A percentile compares a stretch with the other conserved stretches of the same genome.
These are phyloP conservation scores for Ophiosphaerella narmari DNA, from an alignment of 2,329 filamentous ascomycete species.

Conservation along the genomic window DNA sequence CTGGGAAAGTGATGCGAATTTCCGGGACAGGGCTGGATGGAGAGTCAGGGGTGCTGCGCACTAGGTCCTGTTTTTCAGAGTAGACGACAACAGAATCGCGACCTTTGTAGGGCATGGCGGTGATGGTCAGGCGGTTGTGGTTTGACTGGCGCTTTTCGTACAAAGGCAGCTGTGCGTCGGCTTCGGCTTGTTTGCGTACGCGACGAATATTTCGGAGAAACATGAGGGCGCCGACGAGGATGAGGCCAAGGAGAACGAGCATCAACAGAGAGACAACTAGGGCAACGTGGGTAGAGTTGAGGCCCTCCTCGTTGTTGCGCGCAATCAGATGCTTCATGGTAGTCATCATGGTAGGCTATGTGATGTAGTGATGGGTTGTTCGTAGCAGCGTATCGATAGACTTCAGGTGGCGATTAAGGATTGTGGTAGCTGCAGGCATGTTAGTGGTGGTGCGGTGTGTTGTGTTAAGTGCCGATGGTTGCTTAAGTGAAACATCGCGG, in stretches of 20 bases:
- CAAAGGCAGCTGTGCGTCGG: constrained; percentile 62
- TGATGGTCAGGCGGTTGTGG: constrained; percentile 64
- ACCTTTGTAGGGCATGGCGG: constrained; percentile 48
- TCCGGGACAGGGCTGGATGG: constrained; percentile 83
- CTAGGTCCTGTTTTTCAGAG: constrained; percentile 77
- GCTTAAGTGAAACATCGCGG: neutral
- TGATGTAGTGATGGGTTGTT: neutral
- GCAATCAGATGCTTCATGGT: constrained; percentile 58
- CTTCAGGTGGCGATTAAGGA: constrained; percentile 27
- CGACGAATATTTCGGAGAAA: constrained; percentile 71
- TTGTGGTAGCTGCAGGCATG: constrained; percentile 28
- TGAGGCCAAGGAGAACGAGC: constrained; percentile 73
- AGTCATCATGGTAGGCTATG: constrained; percentile 40
- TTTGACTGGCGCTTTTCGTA: constrained; percentile 65
- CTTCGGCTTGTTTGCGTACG: constrained; percentile 52
- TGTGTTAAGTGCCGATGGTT: constrained; percentile 19
- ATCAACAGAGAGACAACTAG: constrained; percentile 80
- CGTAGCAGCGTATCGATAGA: constrained; percentile 10
- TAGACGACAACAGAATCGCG: constrained; percentile 76
- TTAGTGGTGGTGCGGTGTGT: constrained; percentile 26
- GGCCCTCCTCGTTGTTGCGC: constrained; percentile 52
- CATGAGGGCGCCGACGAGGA: constrained; percentile 70
- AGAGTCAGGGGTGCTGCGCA: constrained; percentile 74
- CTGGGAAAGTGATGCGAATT: constrained; percentile 97
- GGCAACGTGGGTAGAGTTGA: constrained; percentile 69